Base-by-base conservation (phyloP, 2,329 filamentous ascomycete species). In the Fusarium sambucinum region DNA sequence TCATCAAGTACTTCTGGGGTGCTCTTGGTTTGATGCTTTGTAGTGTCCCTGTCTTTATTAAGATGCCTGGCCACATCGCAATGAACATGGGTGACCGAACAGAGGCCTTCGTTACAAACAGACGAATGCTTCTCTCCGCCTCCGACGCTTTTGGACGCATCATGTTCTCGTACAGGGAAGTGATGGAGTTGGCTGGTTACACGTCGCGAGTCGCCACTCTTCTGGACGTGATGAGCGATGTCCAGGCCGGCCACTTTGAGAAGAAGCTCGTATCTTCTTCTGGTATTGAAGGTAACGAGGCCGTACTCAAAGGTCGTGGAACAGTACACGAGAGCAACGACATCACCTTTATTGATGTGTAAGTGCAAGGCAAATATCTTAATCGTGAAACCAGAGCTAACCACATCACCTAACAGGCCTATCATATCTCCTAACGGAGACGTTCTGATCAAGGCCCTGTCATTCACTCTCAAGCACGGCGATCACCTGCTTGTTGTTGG, bases 1-100 rank as follows among this genome's bases (percentile, higher is more conserved):
- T 98, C 59, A 97, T 99, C 80, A 99, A 99, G 80, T 99, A 99
- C 78, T 96, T 98, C 80, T 99, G 96, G 96, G 96, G 96, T 40
- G 95, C 96, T 3, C 80, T 99, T 42, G 96, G 96, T 2, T 85
- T 99, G 68, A 80, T 97, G 68, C 89, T 99, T 12, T 99, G 96
- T 83, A 96, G 93, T 78, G 90, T 97, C 1, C 96, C 96, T 0
- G 95, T 98, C 3, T 99, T 99, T 79, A 92, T 99, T 84, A 95
- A 95, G 79, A 86, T 97, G 19, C 94, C 94, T 0, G 92, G 92
- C 2, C 85, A 89, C 68, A 77, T 86, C 42, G 82, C 83, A 14
- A 81, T 85, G 72, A 90, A 82, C 75, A 92, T 92, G 89, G 91
- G 90, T 44, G 89, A 93, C 75, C 80, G 88, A 64, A 90, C 88